Evolutionary conservation across 306 rosid species (phyloP).

Genomic region (Trifolium repens): DNA sequence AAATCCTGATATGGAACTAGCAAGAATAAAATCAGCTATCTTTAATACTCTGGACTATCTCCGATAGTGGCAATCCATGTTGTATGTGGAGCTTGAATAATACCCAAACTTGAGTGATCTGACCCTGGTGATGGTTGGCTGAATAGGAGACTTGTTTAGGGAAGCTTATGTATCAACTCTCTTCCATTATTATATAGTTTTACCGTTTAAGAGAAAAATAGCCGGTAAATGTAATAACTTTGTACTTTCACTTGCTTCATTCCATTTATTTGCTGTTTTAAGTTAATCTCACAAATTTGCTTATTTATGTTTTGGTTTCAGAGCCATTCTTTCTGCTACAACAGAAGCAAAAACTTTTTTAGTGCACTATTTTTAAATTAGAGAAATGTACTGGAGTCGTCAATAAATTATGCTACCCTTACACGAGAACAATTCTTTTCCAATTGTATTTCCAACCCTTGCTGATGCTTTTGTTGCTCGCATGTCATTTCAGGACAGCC

Average conservation of each 20-base stretch:
- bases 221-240: too few relatives aligned
- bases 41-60: background rate
- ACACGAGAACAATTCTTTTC: background rate
- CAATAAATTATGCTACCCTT: background rate
- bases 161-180: background rate
- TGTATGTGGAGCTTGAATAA: constrained; percentile 8
- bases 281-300: constrained; percentile 5
- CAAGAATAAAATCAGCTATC: constrained; percentile 5
- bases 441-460: constrained; percentile 4
- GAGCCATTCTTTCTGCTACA: constrained; percentile 12
- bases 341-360: constrained; percentile 5
- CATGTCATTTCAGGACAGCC: constrained; percentile 82
- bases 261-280: background rate
- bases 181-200: background rate
- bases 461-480: constrained; percentile 42
- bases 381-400: background rate
- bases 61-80: background rate
- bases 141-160: constrained; percentile 22
- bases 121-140: background rate
- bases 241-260: background rate
- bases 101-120: constrained; percentile 17
- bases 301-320: constrained; percentile 30
- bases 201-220: background rate
- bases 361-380: constrained; percentile 10
- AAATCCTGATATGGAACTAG: background rate